phyloP scores from a whole-genome alignment of 768 basidiomycete species.

The Lactarius sp. region DNA sequence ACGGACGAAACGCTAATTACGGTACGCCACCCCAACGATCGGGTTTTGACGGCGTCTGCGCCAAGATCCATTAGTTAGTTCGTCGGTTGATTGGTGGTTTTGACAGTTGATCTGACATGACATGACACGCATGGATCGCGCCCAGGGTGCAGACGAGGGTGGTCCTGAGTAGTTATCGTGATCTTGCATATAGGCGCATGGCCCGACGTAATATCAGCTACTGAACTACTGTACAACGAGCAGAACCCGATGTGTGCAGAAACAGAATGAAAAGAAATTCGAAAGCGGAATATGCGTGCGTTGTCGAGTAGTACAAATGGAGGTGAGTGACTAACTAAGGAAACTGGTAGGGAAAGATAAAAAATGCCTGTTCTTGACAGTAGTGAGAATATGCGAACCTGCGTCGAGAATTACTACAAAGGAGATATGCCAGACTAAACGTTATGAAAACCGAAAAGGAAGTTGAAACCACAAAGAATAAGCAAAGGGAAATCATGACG shows the following conservation, averaged over 20 bases:
- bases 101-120: constrained; percentile 3
- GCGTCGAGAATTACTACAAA: background rate
- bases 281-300: background rate
- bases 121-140: background rate
- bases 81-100: background rate
- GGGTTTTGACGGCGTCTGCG: background rate
- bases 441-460: background rate
- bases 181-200: constrained; percentile 5
- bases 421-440: background rate
- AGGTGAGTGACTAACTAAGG: constrained; percentile 2
- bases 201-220: constrained; percentile 8
- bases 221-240: constrained; percentile 5
- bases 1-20: background rate
- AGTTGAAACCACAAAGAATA: background rate
- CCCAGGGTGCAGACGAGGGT: background rate
- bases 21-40: background rate
- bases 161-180: background rate
- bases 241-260: constrained; percentile 1
- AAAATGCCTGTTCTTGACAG: constrained; percentile 7
- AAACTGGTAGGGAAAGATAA: background rate
- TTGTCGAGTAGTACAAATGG: constrained; percentile 17
- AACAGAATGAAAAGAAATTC: constrained; percentile 1
- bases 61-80: background rate
- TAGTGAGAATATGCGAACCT: constrained; percentile 15
- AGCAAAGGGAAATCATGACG: background rate